phyloP scores from a whole-genome alignment of 495 filamentous ascomycete genomes.

The Penicillium paradoxum region DNA sequence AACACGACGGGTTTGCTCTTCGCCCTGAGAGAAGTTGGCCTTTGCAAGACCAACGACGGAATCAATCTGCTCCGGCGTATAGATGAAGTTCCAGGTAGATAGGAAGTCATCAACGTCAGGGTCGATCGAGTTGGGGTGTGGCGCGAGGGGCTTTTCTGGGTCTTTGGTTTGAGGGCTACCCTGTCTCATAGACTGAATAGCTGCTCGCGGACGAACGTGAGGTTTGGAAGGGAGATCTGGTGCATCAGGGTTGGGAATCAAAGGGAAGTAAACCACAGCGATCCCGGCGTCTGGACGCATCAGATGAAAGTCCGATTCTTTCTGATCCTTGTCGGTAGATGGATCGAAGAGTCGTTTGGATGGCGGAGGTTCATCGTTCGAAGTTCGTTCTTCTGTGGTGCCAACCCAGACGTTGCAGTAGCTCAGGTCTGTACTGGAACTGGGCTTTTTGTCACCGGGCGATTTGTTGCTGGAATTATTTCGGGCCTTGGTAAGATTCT shows the following conservation, averaged over 20 bases:
- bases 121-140: slow-evolving; percentile 68
- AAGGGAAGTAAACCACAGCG: slow-evolving; percentile 84
- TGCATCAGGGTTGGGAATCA: slow-evolving; percentile 65
- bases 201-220: slow-evolving; percentile 21
- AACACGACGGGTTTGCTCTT: slow-evolving; percentile 65
- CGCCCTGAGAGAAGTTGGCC: slow-evolving; percentile 80
- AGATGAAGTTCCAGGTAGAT: slow-evolving; percentile 96
- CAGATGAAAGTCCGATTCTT: slow-evolving; percentile 65
- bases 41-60: slow-evolving; percentile 72
- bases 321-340: slow-evolving; percentile 20
- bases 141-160: slow-evolving; percentile 17
- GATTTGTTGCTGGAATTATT: slow-evolving; percentile 7
- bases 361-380: slow-evolving; percentile 57
- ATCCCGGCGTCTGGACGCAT: slow-evolving; percentile 77
- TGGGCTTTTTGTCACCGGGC: slow-evolving; percentile 4
- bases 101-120: slow-evolving; percentile 78
- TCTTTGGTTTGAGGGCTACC: slow-evolving; percentile 16
- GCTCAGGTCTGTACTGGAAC: slow-evolving; percentile 57
- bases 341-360: slow-evolving; percentile 54
- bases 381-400: slow-evolving; percentile 62
- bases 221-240: slow-evolving; percentile 28
- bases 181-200: slow-evolving; percentile 16
- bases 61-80: slow-evolving; percentile 81
- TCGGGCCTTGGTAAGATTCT: slow-evolving; percentile 60
- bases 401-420: slow-evolving; percentile 98